These are phyloP conservation scores for Porcisia hertigi DNA, from an alignment of 208 protist genomes.

Conservation along the genomic window DNA sequence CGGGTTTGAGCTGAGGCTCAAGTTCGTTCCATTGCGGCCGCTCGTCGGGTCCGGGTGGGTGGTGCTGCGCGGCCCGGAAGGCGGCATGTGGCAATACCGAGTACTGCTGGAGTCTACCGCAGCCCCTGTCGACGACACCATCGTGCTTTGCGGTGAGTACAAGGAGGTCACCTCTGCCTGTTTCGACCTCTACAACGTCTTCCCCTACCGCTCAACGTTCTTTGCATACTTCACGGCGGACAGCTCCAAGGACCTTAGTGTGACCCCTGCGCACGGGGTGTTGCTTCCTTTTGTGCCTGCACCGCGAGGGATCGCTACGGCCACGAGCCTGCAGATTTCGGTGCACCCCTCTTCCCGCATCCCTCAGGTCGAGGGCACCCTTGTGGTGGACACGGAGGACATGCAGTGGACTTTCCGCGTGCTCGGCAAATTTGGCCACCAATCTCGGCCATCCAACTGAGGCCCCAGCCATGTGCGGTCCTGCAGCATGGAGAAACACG, in stretches of 20 bases:
- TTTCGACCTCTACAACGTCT: slow-evolving; percentile 91
- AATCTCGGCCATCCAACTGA: slow-evolving; percentile 14
- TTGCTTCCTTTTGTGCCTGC: slow-evolving; percentile 71
- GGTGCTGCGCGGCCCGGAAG: slow-evolving; percentile 47
- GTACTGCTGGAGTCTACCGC: slow-evolving; percentile 79
- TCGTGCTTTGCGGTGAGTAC: slow-evolving; percentile 62
- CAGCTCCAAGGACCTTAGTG: slow-evolving; percentile 80
- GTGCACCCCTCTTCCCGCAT: slow-evolving; percentile 69
- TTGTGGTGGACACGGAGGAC: slow-evolving; percentile 91
- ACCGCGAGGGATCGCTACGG: slow-evolving; percentile 39
- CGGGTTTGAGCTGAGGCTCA: slow-evolving; percentile 49
- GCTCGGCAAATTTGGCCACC: slow-evolving; percentile 56
- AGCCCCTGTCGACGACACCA: slow-evolving; percentile 84
- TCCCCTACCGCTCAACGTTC: slow-evolving; percentile 80
- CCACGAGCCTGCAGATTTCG: slow-evolving; percentile 49
- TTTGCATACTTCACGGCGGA: slow-evolving; percentile 87
- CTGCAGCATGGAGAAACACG: neutral
- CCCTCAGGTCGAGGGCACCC: slow-evolving; percentile 74
- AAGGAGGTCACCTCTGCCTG: slow-evolving; percentile 53
- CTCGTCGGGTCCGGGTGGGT: slow-evolving; percentile 74
- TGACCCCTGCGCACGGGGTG: slow-evolving; percentile 72
- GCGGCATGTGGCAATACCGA: slow-evolving; percentile 83
- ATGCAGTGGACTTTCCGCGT: slow-evolving; percentile 94
- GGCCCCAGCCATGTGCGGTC: neutral
- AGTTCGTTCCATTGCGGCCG: slow-evolving; percentile 80